Base-by-base conservation (phyloP, 75 land plant species). In the Cryptomeria japonica region DNA sequence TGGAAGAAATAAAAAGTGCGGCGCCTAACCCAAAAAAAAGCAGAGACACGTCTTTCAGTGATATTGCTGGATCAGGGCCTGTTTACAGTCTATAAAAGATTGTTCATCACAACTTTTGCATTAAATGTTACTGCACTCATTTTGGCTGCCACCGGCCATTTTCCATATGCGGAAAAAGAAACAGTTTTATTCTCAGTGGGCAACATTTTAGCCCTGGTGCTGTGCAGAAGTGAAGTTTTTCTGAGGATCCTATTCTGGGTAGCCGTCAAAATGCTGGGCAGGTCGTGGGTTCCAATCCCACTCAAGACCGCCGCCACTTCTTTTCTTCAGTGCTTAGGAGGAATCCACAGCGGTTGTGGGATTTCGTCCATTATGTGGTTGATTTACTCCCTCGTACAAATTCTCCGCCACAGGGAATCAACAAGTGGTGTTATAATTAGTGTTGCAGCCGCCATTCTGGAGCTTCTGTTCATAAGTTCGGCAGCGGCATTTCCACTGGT, bases 401-500 rank as follows among this genome's bases (percentile, higher is more conserved):
- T 91, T 1, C 75, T 93, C 22, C 11, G 84, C 5, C 86, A 92
- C 88, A 42, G 91, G 13, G 85, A 86, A 11, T 47, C 80, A 34
- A 87, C 85, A 10, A 87, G 91, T 11, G 15, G 53, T 1, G 88
- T 83, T 38, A 89, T 89, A 46, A 16, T 39, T 18, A 46, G n/a
- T 10, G 28, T 91, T 15, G 89, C 88, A 1, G 87, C 72, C 22
- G 22, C 93, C 15, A 93, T 93, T 31, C 84, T 93, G 5, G 88
- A 80, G 25, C 88, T 92, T 2, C 89, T 94, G 0, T 80, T 85
- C 25, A 55, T 90, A 38, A 87, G 93, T 38, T 88, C 88, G 12
- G 15, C 90, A 31, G 95, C 93, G 0, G 94, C 95, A 6, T 94
- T 94, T 86, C 94, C 95, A 1, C 91, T 94, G 5, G 84, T 94